A percentile compares a stretch with the other conserved stretches of the same genome.
Evolutionary conservation across 768 basidiomycete genomes (phyloP).

Genomic region (Leccinum rimulosum): DNA sequence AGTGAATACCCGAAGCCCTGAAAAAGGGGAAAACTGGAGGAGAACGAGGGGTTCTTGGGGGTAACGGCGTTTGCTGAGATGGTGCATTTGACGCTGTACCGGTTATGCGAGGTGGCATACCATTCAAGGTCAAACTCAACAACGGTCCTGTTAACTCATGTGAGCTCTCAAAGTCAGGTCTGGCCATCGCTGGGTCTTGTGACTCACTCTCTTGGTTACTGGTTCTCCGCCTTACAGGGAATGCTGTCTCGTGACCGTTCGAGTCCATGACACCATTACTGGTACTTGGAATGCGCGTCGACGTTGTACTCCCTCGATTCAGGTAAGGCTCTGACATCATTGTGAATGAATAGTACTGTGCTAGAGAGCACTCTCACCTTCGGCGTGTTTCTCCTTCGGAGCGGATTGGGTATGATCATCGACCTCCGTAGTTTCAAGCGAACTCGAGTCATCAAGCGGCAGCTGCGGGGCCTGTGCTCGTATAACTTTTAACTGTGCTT

Average conservation of each 20-base stretch:
- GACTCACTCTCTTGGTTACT: conserved; percentile 11
- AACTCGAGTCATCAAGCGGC: conserved; percentile 3
- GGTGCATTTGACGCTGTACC: conserved; percentile 10
- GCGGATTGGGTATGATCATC: background rate
- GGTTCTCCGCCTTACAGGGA: background rate
- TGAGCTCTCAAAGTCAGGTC: background rate
- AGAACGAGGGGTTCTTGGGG: conserved; percentile 11
- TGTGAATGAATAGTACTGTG: background rate
- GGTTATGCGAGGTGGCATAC: conserved; percentile 8
- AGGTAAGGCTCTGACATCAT: background rate
- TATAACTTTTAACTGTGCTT: conserved; percentile 64
- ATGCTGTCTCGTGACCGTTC: background rate
- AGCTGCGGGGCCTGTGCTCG: conserved; percentile 33
- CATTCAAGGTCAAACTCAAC: conserved; percentile 11
- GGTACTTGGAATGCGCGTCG: background rate
- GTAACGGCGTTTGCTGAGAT: conserved; percentile 14
- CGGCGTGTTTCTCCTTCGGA: background rate
- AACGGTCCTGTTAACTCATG: conserved; percentile 8
- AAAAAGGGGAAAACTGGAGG: conserved; percentile 16
- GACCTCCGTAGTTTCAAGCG: conserved; percentile 1
- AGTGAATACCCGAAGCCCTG: conserved; percentile 13
- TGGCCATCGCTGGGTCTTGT: background rate
- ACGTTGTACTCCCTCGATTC: conserved; percentile 1
- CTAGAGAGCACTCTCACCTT: conserved; percentile 1
- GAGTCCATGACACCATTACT: background rate